Conservation (phyloP, 345 rosid genomes). For the Boechera divaricarpa region DNA sequence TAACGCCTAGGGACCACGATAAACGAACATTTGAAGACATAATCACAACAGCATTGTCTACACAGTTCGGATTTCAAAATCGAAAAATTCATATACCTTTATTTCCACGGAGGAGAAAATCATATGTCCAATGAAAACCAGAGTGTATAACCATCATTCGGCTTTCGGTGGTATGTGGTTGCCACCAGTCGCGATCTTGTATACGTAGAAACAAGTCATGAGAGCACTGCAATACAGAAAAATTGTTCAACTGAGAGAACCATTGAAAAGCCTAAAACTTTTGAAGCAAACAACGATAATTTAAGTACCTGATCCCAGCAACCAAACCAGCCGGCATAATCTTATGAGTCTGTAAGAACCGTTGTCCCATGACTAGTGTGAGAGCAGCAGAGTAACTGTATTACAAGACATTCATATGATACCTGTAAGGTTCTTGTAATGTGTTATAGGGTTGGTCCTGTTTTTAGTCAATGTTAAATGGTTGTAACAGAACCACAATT, state of each 20-base stretch:
- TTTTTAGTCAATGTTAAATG: background rate
- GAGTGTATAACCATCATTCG: background rate
- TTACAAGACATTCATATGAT: slow-evolving; percentile 1
- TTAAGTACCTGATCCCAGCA: slow-evolving; percentile 71
- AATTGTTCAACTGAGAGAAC: background rate
- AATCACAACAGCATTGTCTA: slow-evolving; percentile 16
- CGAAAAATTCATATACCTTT: slow-evolving; percentile 6
- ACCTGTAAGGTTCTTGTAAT: background rate
- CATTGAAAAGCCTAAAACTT: background rate
- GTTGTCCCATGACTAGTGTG: slow-evolving; percentile 82
- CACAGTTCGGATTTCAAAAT: background rate
- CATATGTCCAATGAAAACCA: background rate
- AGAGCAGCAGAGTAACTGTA: slow-evolving; percentile 62
- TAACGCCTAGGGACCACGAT: too few relatives aligned
- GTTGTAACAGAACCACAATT: too few relatives aligned
- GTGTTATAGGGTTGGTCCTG: background rate
- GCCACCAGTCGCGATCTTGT: slow-evolving; percentile 81
- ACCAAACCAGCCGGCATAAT: slow-evolving; percentile 88
- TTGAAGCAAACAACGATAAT: background rate
- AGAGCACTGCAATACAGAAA: slow-evolving; percentile 70
- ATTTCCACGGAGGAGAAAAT: too few relatives aligned
- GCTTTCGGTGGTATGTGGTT: slow-evolving; percentile 46
- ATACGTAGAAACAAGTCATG: slow-evolving; percentile 81
- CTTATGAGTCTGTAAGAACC: slow-evolving; percentile 74
- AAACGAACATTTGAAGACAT: background rate